Evolutionary conservation across 148 eudicot genomes (phyloP), one percentile per base, ranked within the genome.

Genomic region (Chenopodium suecicum): DNA sequence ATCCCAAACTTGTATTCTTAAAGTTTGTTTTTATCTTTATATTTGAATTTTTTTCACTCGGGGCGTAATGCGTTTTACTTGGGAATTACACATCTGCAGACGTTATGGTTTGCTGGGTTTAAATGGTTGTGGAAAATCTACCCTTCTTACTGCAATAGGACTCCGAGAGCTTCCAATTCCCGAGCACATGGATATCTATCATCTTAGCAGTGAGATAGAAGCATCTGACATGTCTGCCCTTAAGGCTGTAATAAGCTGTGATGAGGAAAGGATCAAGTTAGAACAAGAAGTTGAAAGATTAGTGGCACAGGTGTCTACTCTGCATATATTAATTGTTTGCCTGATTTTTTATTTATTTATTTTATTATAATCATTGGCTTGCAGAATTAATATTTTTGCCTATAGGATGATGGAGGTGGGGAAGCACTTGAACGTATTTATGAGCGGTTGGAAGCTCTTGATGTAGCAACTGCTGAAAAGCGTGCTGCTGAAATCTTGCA

Each of bases 41-140:
- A 6, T 73, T 27, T 25, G 37, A 54, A 50, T 31, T 32, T 54
- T 2, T 25, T 58, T 56, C n/a, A 27, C 10, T 62, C 50, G 34
- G 44, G 5, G 32, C 7, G 3, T 70, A 50, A 32, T 56, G 48
- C 19, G 6, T 7, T 58, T 19, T 14, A 76, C 23, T 14, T 32
- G 9, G 2, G 32, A 23, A 34, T 70, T 81, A 2, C 73, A 2
- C 73, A 29, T 73, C 52, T 86, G 20, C 83, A 96, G 99, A 81
- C 99, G 99, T 27, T 96, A 96, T 84, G 99, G 99, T 83, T 83
- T 96, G 86, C 95, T 96, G 86, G 99, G 99, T 67, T 80, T 96
- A 77, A 96, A 96, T 90, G 99, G 99, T 25, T 96, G 99, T 66
- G 99, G 99, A 80, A 96, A 96, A 85, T 96, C 99, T 69, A 96